Conservation (phyloP, 306 rosid genomes). For the Pterocarpus santalinus region DNA sequence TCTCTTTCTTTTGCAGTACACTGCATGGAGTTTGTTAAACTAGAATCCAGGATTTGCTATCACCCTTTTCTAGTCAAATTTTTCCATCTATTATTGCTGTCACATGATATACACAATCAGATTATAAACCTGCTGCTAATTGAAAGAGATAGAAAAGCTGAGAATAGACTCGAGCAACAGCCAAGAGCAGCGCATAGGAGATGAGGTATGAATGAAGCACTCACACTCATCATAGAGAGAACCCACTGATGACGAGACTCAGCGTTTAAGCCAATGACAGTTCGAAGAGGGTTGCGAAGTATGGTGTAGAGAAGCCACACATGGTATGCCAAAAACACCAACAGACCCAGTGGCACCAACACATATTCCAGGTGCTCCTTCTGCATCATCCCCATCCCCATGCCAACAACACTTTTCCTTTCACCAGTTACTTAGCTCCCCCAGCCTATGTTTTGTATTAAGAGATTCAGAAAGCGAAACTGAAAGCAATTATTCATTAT, state of each 20-base stretch:
- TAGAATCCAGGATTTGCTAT: background rate
- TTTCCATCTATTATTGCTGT: background rate
- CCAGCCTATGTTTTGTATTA: no score
- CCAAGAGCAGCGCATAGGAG: background rate
- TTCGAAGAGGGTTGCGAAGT: conserved; percentile 56
- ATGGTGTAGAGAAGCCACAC: conserved; percentile 67
- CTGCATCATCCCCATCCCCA: conserved; percentile 41
- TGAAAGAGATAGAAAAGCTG: background rate
- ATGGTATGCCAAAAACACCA: conserved; percentile 65
- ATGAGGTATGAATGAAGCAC: conserved; percentile 39
- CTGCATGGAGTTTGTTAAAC: background rate
- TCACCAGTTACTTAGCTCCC: background rate
- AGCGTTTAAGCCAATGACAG: conserved; percentile 84
- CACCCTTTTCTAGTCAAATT: background rate
- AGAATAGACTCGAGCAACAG: background rate
- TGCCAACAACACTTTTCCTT: conserved; percentile 1
- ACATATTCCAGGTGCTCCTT: conserved; percentile 60
- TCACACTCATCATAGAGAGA: conserved; percentile 72
- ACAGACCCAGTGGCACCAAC: conserved; percentile 75
- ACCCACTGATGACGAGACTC: conserved; percentile 87
- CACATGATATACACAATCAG: background rate
- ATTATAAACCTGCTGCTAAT: background rate
- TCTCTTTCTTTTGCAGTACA: conserved; percentile 1
- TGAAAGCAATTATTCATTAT: no score
- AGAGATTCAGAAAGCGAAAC: no score